These are phyloP conservation scores for Inga oerstediana DNA, from an alignment of 306 rosid species.

Conservation along the genomic window DNA sequence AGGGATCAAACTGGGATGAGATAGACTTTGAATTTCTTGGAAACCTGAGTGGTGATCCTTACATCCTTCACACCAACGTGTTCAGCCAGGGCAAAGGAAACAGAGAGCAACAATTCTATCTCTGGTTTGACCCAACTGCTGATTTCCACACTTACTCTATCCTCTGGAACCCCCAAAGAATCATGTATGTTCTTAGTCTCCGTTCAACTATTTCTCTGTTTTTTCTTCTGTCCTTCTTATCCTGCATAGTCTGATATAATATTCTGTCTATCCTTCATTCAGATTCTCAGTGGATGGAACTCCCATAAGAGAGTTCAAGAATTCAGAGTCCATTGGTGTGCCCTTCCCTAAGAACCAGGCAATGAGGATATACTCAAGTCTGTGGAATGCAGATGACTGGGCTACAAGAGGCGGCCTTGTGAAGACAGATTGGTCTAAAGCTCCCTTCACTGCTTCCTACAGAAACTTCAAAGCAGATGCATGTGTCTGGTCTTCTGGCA, in stretches of 20 bases:
- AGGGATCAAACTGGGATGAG: conserved; percentile 74
- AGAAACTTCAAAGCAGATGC: conserved; percentile 63
- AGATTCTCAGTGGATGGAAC: conserved; percentile 75
- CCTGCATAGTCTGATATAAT: not conserved
- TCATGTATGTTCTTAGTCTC: conserved; percentile 44
- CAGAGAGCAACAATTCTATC: conserved; percentile 75
- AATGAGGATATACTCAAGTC: conserved; percentile 68
- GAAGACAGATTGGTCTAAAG: conserved; percentile 71
- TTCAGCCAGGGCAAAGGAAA: conserved; percentile 74
- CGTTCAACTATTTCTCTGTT: not conserved
- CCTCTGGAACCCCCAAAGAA: conserved; percentile 64
- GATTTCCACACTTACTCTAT: conserved; percentile 75
- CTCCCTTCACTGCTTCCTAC: conserved; percentile 75
- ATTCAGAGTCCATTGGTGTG: conserved; percentile 55
- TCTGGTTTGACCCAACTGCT: conserved; percentile 83
- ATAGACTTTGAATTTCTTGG: conserved; percentile 79
- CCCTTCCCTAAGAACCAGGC: conserved; percentile 72
- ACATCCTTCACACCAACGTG: conserved; percentile 71
- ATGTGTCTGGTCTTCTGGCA: conserved; percentile 54
- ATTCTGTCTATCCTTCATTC: not conserved
- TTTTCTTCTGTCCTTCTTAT: not conserved
- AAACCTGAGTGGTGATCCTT: conserved; percentile 72
- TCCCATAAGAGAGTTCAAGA: conserved; percentile 83
- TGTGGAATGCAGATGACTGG: conserved; percentile 87
- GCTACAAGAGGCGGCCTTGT: conserved; percentile 83